Percentiles rank a stretch among this genome's conserved stretches.
Conservation (phyloP, 495 filamentous ascomycete genomes). For the Daldinia caldariorum region DNA sequence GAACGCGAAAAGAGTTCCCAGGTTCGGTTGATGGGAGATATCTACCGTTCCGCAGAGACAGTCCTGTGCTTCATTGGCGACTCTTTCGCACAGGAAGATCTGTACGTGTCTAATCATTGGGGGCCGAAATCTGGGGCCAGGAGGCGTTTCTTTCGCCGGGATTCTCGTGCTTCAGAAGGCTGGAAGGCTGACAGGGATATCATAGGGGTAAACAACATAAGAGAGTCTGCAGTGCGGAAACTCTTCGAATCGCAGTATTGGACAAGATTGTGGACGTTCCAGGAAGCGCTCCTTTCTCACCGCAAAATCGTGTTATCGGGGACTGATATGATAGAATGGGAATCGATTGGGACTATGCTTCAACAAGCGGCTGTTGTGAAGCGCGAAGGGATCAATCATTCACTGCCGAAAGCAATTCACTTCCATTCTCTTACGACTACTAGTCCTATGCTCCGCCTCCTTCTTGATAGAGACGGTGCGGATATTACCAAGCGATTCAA, state of each 20-base stretch:
- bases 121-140: neutral
- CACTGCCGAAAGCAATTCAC: constrained; percentile 1
- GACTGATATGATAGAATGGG: constrained; percentile 8
- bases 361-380: constrained; percentile 7
- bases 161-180: neutral
- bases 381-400: neutral
- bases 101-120: neutral
- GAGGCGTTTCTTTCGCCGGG: neutral
- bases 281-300: constrained; percentile 5
- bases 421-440: constrained; percentile 5
- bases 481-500: neutral
- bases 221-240: neutral
- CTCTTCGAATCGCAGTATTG: constrained; percentile 5
- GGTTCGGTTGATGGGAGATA: constrained; percentile 5
- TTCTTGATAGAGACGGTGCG: neutral
- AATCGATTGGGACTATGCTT: neutral
- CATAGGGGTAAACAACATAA: neutral
- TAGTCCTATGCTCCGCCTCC: constrained; percentile 5
- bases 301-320: constrained; percentile 8
- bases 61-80: constrained; percentile 8
- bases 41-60: neutral
- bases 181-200: constrained; percentile 2
- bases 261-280: constrained; percentile 8
- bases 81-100: neutral
- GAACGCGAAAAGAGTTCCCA: neutral